These are phyloP conservation scores for Cyphellophora europaea DNA, from an alignment of 2,329 filamentous ascomycete genomes.

Conservation along the genomic window DNA sequence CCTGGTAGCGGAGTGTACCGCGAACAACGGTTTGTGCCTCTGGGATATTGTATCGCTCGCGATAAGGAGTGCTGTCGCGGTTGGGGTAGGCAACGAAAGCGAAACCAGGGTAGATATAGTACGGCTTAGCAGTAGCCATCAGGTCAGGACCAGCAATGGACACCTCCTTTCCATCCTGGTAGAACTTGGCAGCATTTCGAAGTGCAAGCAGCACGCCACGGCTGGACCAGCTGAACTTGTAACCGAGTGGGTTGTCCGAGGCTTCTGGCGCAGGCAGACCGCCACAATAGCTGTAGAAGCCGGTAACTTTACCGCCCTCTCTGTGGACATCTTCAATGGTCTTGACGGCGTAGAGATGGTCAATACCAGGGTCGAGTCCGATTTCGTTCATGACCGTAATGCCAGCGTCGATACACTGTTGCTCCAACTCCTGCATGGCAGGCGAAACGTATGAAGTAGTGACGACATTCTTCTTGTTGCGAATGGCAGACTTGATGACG, in stretches of 20 bases:
- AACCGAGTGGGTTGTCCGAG: conserved; percentile 83
- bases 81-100: conserved; percentile 90
- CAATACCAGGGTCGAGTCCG: conserved; percentile 45
- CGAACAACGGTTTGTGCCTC: conserved; percentile 82
- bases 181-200: conserved; percentile 75
- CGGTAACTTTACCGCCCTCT: conserved; percentile 73
- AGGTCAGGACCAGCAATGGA: conserved; percentile 58
- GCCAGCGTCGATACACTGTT: conserved; percentile 73
- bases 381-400: conserved; percentile 99
- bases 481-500: conserved; percentile 90
- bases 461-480: conserved; percentile 90
- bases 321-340: conserved; percentile 82
- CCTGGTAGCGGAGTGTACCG: conserved; percentile 75
- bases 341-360: conserved; percentile 67
- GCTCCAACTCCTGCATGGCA: conserved; percentile 82
- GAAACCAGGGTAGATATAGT: conserved; percentile 81
- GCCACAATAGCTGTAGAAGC: conserved; percentile 78
- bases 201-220: conserved; percentile 83
- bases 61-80: conserved; percentile 79
- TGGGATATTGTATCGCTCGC: conserved; percentile 81
- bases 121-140: conserved; percentile 82
- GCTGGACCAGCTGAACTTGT: conserved; percentile 79
- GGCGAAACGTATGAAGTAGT: conserved; percentile 91
- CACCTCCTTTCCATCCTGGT: conserved; percentile 66
- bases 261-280: conserved; percentile 54